Percentiles rank a stretch among this genome's conserved stretches.
These are phyloP conservation scores for Saururus chinensis DNA, from an alignment of 164 flowering plant genomes.

Conservation along the genomic window DNA sequence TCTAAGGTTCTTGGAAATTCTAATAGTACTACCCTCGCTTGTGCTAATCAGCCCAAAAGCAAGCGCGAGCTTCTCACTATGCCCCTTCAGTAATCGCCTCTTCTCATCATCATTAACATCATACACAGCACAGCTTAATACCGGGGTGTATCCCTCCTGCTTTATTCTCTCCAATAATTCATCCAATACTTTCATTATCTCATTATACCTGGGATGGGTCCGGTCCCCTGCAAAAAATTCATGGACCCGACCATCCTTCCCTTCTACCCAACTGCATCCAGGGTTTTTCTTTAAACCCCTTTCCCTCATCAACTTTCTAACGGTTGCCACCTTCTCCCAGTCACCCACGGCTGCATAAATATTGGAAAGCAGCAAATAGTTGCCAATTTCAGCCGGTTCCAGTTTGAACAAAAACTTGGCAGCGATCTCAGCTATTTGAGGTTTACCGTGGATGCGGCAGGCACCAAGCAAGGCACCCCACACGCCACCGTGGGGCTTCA, in stretches of 20 bases:
- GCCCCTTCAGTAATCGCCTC: constrained; percentile 38
- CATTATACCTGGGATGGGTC: constrained; percentile 13
- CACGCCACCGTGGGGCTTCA: constrained; percentile 18
- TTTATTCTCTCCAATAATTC: constrained; percentile 23
- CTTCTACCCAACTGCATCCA: constrained; percentile 22
- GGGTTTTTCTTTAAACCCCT: constrained; percentile 19
- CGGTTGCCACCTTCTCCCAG: constrained; percentile 11
- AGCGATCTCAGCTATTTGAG: constrained; percentile 17
- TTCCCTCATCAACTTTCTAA: constrained; percentile 15
- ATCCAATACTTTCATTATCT: constrained; percentile 23
- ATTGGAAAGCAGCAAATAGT: constrained; percentile 16
- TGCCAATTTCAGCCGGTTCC: constrained; percentile 17
- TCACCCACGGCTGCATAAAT: constrained; percentile 17
- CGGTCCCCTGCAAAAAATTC: constrained; percentile 16
- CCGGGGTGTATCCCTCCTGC: constrained; percentile 32
- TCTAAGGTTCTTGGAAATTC: constrained; percentile 43
- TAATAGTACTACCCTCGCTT: constrained; percentile 24
- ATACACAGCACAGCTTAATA: constrained; percentile 29
- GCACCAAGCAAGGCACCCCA: constrained; percentile 30
- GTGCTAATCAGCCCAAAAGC: constrained; percentile 45
- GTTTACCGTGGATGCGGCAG: constrained; percentile 17
- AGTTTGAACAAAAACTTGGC: constrained; percentile 18
- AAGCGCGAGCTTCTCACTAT: constrained; percentile 52
- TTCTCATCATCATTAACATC: constrained; percentile 45
- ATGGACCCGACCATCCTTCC: constrained; percentile 15